phyloP scores from a whole-genome alignment of 2,329 filamentous ascomycete species.

The Diaporthe humulicola region DNA sequence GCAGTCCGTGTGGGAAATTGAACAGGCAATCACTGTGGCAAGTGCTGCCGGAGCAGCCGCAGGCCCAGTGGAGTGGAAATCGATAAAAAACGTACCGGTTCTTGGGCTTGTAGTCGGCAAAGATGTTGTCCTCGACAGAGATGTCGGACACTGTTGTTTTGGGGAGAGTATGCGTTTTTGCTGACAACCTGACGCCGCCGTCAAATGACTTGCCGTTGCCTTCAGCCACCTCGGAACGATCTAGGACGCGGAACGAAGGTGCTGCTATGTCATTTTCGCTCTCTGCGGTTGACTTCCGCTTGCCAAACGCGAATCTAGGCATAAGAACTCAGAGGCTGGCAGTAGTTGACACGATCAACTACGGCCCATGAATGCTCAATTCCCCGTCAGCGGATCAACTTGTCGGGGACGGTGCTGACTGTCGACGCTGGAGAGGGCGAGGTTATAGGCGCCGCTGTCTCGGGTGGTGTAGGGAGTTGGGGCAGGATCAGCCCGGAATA shows the following conservation, averaged over 20 bases:
- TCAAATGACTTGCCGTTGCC: constrained; percentile 62
- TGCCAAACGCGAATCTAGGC: constrained; percentile 72
- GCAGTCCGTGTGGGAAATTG: constrained; percentile 39
- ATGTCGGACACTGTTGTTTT: constrained; percentile 56
- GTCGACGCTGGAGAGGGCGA: constrained; percentile 18
- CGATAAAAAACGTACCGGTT: constrained; percentile 61
- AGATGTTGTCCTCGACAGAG: constrained; percentile 67
- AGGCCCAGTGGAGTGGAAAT: constrained; percentile 33
- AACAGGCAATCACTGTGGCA: constrained; percentile 24
- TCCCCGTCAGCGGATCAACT: constrained; percentile 28
- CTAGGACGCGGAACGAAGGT: constrained; percentile 71
- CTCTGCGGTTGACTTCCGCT: constrained; percentile 72
- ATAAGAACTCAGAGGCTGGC: constrained; percentile 59
- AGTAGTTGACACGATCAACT: constrained; percentile 40
- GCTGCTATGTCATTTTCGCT: constrained; percentile 64
- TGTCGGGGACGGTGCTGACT: constrained; percentile 5
- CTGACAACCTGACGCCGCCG: constrained; percentile 59
- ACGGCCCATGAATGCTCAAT: constrained; percentile 39
- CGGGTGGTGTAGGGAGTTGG: constrained; percentile 30
- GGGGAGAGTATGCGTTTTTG: constrained; percentile 53
- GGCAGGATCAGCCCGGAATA: constrained; percentile 35
- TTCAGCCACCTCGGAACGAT: constrained; percentile 59
- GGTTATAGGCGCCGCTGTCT: constrained; percentile 22
- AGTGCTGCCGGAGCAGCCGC: constrained; percentile 31
- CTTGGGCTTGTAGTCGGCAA: constrained; percentile 66